A percentile compares a stretch with the other conserved stretches of the same genome.
Evolutionary conservation across 192 early-diverging fungal genomes (phyloP).

Genomic region (Coemansia erecta): DNA sequence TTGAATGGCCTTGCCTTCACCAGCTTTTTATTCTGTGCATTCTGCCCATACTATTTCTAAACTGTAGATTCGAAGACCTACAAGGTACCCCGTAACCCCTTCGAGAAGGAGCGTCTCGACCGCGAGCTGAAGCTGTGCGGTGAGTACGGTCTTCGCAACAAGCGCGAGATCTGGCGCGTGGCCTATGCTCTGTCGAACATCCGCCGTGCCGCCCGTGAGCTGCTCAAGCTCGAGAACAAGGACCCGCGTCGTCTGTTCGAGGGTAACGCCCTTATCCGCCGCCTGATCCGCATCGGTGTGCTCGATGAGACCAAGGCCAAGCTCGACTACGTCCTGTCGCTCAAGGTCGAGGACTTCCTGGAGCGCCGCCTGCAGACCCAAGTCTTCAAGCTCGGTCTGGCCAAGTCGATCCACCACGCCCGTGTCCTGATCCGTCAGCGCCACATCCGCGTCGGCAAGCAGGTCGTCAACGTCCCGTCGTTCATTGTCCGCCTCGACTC

Average conservation of each 20-base stretch:
- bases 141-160: constrained; percentile 97
- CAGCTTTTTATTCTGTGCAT: constrained; percentile 14
- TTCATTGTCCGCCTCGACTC: constrained; percentile 90
- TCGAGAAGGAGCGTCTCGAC: constrained; percentile 95
- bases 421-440: constrained; percentile 98
- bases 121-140: constrained; percentile 91
- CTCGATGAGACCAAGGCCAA: constrained; percentile 96
- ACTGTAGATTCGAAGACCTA: constrained; percentile 75
- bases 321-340: constrained; percentile 97
- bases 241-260: constrained; percentile 97
- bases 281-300: constrained; percentile 97
- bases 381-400: constrained; percentile 96
- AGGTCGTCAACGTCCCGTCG: constrained; percentile 93
- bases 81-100: constrained; percentile 96
- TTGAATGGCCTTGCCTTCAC: constrained; percentile 16
- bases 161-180: constrained; percentile 98
- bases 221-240: constrained; percentile 94
- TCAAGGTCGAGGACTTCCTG: constrained; percentile 99
- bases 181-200: constrained; percentile 97
- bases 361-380: constrained; percentile 98
- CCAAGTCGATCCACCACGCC: constrained; percentile 99
- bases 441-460: constrained; percentile 97
- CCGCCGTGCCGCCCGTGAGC: constrained; percentile 99
- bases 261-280: constrained; percentile 98
- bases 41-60: constrained; percentile 11